Conservation (phyloP, 2,329 filamentous ascomycete species). For the Cryphonectria parasitica region DNA sequence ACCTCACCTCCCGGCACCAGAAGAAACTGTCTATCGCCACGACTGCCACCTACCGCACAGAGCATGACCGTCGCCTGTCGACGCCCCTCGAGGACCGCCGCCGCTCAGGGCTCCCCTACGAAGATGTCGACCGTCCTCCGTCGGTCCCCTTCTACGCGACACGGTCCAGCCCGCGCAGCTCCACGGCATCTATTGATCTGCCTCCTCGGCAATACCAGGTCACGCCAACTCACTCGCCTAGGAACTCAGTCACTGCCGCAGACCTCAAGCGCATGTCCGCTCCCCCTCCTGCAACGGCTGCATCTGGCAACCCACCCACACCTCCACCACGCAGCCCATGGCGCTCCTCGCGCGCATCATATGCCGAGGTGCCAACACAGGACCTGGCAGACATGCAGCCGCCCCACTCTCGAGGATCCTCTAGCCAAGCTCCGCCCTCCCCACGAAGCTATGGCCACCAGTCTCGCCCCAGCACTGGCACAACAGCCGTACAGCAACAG, state of each 20-base stretch:
- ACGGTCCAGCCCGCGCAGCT: constrained; percentile 57
- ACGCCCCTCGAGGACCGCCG: constrained; percentile 47
- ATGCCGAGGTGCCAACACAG: constrained; percentile 50
- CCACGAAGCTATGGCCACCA: constrained; percentile 38
- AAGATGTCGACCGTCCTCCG: constrained; percentile 51
- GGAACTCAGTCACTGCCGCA: constrained; percentile 47
- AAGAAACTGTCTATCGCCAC: constrained; percentile 66
- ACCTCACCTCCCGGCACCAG: constrained; percentile 77
- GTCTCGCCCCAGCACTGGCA: constrained; percentile 35
- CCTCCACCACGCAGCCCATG: constrained; percentile 31
- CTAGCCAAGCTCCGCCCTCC: constrained; percentile 30
- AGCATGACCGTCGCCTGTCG: constrained; percentile 65
- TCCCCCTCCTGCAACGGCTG: constrained; percentile 32
- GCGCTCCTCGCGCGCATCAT: constrained; percentile 45
- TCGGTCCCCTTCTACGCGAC: constrained; percentile 82
- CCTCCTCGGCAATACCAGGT: constrained; percentile 61
- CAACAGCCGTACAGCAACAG: constrained; percentile 33
- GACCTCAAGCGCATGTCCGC: constrained; percentile 54
- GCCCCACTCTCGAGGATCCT: constrained; percentile 26
- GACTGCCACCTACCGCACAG: constrained; percentile 43
- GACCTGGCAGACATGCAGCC: constrained; percentile 33
- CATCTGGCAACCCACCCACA: constrained; percentile 15
- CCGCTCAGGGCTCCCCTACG: constrained; percentile 49
- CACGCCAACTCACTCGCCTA: constrained; percentile 46
- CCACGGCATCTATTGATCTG: constrained; percentile 58